Evolutionary conservation across 1,284 basidiomycete genomes (phyloP).

Genomic region (Moniliophthora roreri): DNA sequence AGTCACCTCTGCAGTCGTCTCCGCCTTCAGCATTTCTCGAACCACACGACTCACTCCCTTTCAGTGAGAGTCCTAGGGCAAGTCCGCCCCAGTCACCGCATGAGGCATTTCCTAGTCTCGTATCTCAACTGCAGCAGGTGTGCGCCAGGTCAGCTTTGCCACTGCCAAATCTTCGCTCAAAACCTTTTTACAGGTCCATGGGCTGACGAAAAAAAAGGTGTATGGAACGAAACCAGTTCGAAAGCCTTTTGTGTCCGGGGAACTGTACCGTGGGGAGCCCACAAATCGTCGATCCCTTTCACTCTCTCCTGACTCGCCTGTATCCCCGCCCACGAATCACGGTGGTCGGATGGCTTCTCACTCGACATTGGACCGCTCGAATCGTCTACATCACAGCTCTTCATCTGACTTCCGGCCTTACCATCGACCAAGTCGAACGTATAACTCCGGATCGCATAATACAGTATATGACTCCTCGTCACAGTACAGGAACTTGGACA

Average conservation of each 20-base stretch:
- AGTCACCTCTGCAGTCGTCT: neutral
- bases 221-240: conserved; percentile 50
- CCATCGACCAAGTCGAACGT: neutral
- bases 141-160: neutral
- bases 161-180: too few relatives aligned
- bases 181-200: conserved; percentile 42
- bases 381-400: conserved; percentile 4
- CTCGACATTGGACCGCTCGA: conserved; percentile 8
- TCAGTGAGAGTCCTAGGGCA: conserved; percentile 1
- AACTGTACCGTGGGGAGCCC: conserved; percentile 11
- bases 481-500: neutral
- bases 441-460: neutral
- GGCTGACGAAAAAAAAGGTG: conserved; percentile 61
- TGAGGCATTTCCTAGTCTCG: conserved; percentile 40
- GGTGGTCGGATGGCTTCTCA: conserved; percentile 13
- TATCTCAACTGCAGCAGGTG: conserved; percentile 45
- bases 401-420: conserved; percentile 2
- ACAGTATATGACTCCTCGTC: neutral
- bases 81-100: conserved; percentile 1
- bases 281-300: conserved; percentile 11
- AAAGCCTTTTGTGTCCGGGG: conserved; percentile 45
- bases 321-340: conserved; percentile 8
- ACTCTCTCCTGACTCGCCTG: conserved; percentile 11
- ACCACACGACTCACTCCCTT: neutral
- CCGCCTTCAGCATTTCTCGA: neutral